These are phyloP conservation scores for Fusarium duplospermum DNA, from an alignment of 2,329 filamentous ascomycete genomes.

Conservation along the genomic window DNA sequence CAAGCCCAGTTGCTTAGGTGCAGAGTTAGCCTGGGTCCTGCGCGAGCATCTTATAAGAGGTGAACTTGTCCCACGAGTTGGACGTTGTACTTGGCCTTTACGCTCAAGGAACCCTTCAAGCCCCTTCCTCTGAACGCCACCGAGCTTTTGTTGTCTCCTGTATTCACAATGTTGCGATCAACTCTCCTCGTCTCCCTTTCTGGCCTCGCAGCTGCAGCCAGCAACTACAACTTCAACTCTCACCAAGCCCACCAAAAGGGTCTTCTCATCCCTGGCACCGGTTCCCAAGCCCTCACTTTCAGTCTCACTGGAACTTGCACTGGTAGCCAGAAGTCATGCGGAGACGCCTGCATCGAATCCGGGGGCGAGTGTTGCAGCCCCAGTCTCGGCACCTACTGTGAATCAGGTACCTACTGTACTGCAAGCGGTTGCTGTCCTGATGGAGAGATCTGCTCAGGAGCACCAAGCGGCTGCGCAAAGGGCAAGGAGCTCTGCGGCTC, in stretches of 20 bases:
- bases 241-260: slow-evolving; percentile 20
- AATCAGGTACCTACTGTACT: slow-evolving; percentile 46
- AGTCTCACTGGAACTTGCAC: slow-evolving; percentile 36
- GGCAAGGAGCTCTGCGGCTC: slow-evolving; percentile 43
- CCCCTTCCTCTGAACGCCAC: not conserved
- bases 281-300: slow-evolving; percentile 33
- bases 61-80: not conserved
- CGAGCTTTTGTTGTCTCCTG: not conserved
- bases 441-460: slow-evolving; percentile 49
- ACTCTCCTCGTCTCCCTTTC: slow-evolving; percentile 42
- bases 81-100: not conserved
- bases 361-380: slow-evolving; percentile 45
- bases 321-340: slow-evolving; percentile 42
- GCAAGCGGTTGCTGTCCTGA: slow-evolving; percentile 47
- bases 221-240: slow-evolving; percentile 29
- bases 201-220: slow-evolving; percentile 39
- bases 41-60: slow-evolving; percentile 30
- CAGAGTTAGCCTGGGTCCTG: not conserved
- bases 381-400: slow-evolving; percentile 46
- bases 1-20: not conserved
- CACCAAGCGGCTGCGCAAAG: slow-evolving; percentile 38
- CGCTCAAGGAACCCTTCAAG: not conserved
- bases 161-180: slow-evolving; percentile 39
- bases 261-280: slow-evolving; percentile 36
- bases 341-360: slow-evolving; percentile 47